Evolutionary conservation across 805 yeast species (phyloP).

Genomic region (Yamadazyma laniorum): DNA sequence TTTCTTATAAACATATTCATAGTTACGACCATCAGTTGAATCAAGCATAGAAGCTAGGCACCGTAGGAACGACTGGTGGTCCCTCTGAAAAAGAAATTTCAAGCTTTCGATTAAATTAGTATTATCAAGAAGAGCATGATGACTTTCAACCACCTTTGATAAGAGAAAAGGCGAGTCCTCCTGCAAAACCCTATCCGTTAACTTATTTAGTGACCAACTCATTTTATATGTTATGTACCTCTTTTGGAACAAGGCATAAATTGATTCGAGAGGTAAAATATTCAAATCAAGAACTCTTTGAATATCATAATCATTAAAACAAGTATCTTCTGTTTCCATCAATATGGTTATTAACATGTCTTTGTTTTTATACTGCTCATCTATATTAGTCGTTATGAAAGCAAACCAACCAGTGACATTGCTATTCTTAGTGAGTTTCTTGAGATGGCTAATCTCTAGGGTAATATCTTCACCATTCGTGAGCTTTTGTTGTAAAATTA

Average conservation of each 20-base stretch:
- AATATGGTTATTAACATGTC: background rate
- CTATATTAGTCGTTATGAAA: background rate
- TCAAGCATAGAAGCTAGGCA: background rate
- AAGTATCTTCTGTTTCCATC: background rate
- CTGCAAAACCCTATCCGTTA: background rate
- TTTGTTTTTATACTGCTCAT: background rate
- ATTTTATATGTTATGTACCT: background rate
- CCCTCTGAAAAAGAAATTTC: background rate
- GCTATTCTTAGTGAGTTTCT: background rate
- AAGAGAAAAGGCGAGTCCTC: background rate
- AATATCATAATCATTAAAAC: constrained; percentile 10
- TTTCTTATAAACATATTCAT: background rate
- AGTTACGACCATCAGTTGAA: background rate
- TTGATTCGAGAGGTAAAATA: background rate
- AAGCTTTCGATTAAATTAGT: background rate
- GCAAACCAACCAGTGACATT: constrained; percentile 11
- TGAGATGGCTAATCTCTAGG: background rate
- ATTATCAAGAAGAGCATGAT: background rate
- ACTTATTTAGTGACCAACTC: constrained; percentile 2
- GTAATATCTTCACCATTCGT: background rate
- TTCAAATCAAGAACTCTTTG: background rate
- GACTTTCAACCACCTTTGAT: background rate
- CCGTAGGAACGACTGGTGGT: background rate
- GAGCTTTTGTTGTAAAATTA: background rate
- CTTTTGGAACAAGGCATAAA: background rate